These are phyloP conservation scores for Syncephalastrum monosporum DNA, from an alignment of 371 early-diverging fungal species.

Conservation along the genomic window DNA sequence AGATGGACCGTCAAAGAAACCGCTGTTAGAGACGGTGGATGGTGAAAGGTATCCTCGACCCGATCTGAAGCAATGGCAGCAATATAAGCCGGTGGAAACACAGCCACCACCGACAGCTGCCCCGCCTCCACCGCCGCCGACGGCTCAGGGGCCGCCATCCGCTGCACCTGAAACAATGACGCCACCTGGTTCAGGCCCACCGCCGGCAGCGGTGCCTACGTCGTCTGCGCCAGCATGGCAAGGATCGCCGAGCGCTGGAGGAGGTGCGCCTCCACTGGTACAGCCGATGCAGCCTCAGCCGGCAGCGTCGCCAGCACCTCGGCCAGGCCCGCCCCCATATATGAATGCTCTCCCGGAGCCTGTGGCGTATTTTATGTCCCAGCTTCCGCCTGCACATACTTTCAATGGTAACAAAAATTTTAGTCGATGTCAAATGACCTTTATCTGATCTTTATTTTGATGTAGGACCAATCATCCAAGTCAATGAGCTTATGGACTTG, in stretches of 20 bases:
- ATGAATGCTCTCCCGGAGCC: slow-evolving; percentile 48
- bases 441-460: background rate
- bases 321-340: slow-evolving; percentile 5
- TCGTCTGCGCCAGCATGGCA: slow-evolving; percentile 5
- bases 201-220: slow-evolving; percentile 10
- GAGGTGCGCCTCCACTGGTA: slow-evolving; percentile 7
- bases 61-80: slow-evolving; percentile 74
- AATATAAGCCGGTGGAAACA: slow-evolving; percentile 60
- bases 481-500: slow-evolving; percentile 53
- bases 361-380: slow-evolving; percentile 57
- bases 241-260: slow-evolving; percentile 7
- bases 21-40: slow-evolving; percentile 68
- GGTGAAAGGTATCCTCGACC: slow-evolving; percentile 76
- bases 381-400: slow-evolving; percentile 48
- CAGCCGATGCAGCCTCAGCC: slow-evolving; percentile 11
- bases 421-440: background rate
- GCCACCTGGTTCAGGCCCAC: background rate
- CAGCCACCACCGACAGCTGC: slow-evolving; percentile 7
- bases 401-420: slow-evolving; percentile 41
- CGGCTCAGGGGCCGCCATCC: background rate
- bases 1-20: slow-evolving; percentile 23
- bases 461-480: slow-evolving; percentile 42
- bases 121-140: slow-evolving; percentile 1
- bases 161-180: background rate
- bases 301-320: slow-evolving; percentile 18